Base-by-base conservation (phyloP, 1,284 basidiomycete species). In the Microbotryum silenes-acaulis region DNA sequence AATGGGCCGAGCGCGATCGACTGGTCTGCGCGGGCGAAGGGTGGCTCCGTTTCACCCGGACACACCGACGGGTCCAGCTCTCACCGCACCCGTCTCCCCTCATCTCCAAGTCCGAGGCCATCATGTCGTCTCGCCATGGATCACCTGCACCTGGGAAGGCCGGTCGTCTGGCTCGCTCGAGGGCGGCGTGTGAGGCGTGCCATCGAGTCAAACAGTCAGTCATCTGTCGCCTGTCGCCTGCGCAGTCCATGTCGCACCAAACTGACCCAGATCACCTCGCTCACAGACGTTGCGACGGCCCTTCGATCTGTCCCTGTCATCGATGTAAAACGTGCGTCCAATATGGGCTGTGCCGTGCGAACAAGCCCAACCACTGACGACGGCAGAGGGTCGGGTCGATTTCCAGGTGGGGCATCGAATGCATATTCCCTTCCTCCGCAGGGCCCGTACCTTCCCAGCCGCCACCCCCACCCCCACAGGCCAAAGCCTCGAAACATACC, bases 281-380 rank as follows among this genome's bases (percentile, higher is more conserved):
- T 21, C 29, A 18, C 55, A 68, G 64, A 45, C 67, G 64, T 37
- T 68, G 64, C 48, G 64, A 66, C 21, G 67, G 65, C 1, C 64
- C 62, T 6, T 60, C 64, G 4, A 62, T 51, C 18, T 60, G 67
- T 2, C 67, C 67, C 6, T 68, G 67, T 31, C 64, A 66, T 31
- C 60, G 65, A 23, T 68, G 67, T 47, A 47, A 31, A 18, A 63
- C 62, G 67, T 68, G 25, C 49, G 59, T 59, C 20, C 20, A 7
- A 8, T 20, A 6, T 33, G 27, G 9, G 31, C 5, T 16, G 6
- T 21, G 31, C 12, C 9, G 49, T 23, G 47, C 23, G 23, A 23
- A 23, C 14, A 14, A 14, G 20, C 4, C 33, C 27, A 8, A 6
- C 52, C 7, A 21, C 18, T n/a, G 47, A 49, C 37, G 37, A 42